Percentiles rank a stretch among this genome's conserved stretches.
phyloP scores from a whole-genome alignment of 495 filamentous ascomycete species.

The Patellaria atrata region DNA sequence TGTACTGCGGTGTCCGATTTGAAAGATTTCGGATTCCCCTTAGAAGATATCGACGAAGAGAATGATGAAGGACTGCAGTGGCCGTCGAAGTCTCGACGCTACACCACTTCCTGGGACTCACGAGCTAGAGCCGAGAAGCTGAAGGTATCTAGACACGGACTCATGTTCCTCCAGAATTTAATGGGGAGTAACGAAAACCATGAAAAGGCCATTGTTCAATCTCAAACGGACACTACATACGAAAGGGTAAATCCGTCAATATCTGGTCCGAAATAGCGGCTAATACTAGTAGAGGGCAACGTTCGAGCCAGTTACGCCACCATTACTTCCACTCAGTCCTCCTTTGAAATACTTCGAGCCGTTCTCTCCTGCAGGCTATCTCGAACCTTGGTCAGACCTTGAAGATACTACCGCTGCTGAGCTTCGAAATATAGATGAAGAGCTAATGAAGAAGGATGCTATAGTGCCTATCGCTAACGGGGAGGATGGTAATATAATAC shows the following conservation, averaged over 20 bases:
- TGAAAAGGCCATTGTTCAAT: slow-evolving; percentile 20
- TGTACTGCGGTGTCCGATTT: slow-evolving; percentile 5
- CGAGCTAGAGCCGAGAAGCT: slow-evolving; percentile 31
- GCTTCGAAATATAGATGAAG: slow-evolving; percentile 32
- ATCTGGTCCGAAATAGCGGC: too few species aligned
- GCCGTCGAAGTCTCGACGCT: slow-evolving; percentile 23
- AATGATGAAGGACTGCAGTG: slow-evolving; percentile 38
- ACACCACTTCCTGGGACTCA: slow-evolving; percentile 18
- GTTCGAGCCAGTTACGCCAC: slow-evolving; percentile 39
- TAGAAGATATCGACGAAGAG: slow-evolving; percentile 32
- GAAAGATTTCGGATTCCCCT: slow-evolving; percentile 20
- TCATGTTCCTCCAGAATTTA: slow-evolving; percentile 28
- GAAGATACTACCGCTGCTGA: slow-evolving; percentile 34
- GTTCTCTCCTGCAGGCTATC: slow-evolving; percentile 30
- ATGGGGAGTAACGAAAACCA: too few species aligned
- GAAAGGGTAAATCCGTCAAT: slow-evolving; percentile 23
- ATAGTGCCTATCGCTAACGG: slow-evolving; percentile 13
- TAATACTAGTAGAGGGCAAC: slow-evolving; percentile 23
- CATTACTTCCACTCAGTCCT: slow-evolving; percentile 37
- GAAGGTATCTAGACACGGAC: slow-evolving; percentile 26
- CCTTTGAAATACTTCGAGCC: slow-evolving; percentile 32
- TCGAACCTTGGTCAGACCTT: slow-evolving; percentile 41
- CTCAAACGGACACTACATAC: slow-evolving; percentile 17
- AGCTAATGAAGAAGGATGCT: slow-evolving; percentile 26
- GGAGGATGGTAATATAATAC: slow-evolving; percentile 15